Percentiles rank a stretch among this genome's conserved stretches.
These are phyloP conservation scores for Nakazawaea wickerhamii DNA, from an alignment of 805 yeast species.

Conservation along the genomic window DNA sequence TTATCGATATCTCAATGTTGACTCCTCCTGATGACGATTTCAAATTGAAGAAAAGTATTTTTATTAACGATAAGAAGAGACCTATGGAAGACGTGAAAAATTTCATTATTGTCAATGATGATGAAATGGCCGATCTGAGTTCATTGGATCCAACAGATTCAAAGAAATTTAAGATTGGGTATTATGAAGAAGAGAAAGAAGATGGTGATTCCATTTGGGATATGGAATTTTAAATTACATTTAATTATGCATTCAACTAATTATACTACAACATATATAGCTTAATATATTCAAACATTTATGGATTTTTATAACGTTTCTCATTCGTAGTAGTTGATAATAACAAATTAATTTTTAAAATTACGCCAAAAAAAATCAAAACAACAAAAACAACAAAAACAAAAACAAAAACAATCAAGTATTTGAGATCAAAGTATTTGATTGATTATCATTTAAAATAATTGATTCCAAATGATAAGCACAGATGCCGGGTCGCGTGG, in stretches of 20 bases:
- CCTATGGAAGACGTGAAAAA: constrained; percentile 9
- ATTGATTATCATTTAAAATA: background rate
- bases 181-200: constrained; percentile 11
- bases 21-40: constrained; percentile 29
- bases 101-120: constrained; percentile 15
- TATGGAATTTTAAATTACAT: constrained; percentile 15
- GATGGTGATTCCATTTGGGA: constrained; percentile 20
- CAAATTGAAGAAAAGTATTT: constrained; percentile 10
- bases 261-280: background rate
- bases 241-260: too few relatives aligned
- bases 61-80: constrained; percentile 15
- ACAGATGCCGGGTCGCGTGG: background rate
- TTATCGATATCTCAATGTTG: constrained; percentile 20
- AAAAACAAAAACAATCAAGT: constrained; percentile 2
- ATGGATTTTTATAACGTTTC: background rate
- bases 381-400: constrained; percentile 1
- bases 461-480: constrained; percentile 4
- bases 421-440: background rate
- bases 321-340: background rate
- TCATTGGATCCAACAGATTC: constrained; percentile 1
- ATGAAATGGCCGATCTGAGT: constrained; percentile 10
- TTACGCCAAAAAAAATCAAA: background rate
- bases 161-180: constrained; percentile 12
- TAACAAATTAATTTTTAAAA: background rate
- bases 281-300: too few relatives aligned